These are phyloP conservation scores for Massariosphaeria phaeospora DNA, from an alignment of 495 filamentous ascomycete genomes.

Conservation along the genomic window DNA sequence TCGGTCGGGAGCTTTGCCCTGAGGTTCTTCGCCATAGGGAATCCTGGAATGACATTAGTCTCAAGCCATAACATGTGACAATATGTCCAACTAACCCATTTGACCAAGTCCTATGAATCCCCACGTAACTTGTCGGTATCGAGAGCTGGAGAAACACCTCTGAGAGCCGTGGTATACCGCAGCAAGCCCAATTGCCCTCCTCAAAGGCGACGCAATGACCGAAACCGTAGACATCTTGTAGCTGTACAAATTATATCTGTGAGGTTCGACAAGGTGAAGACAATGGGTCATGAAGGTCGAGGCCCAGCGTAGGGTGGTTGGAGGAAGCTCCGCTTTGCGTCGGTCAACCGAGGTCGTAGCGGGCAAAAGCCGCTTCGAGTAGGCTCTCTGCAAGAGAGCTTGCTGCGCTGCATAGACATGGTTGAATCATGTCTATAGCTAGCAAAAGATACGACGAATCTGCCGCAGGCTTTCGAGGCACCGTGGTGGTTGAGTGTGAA, in stretches of 20 bases:
- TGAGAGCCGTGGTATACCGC: slow-evolving; percentile 6
- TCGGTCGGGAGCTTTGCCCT: slow-evolving; percentile 41
- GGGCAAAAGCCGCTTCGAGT: slow-evolving; percentile 9
- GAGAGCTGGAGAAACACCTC: slow-evolving; percentile 31
- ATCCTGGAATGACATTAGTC: slow-evolving; percentile 39
- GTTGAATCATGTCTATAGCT: slow-evolving; percentile 4
- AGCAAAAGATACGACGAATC: slow-evolving; percentile 1
- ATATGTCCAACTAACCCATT: slow-evolving; percentile 37
- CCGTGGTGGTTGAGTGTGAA: slow-evolving; percentile 3
- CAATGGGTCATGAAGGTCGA: background rate
- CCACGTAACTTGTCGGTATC: slow-evolving; percentile 33
- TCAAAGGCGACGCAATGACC: slow-evolving; percentile 19
- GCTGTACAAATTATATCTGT: background rate
- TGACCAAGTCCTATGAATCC: slow-evolving; percentile 45
- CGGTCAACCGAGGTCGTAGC: slow-evolving; percentile 25
- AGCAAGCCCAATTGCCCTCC: slow-evolving; percentile 6
- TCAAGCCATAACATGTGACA: slow-evolving; percentile 2
- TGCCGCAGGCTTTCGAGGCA: slow-evolving; percentile 12
- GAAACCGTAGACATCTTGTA: slow-evolving; percentile 21
- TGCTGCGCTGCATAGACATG: background rate
- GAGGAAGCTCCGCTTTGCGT: slow-evolving; percentile 8
- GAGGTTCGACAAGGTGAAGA: background rate
- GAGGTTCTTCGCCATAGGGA: slow-evolving; percentile 51
- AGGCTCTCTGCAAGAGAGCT: slow-evolving; percentile 7
- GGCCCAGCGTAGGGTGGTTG: slow-evolving; percentile 7